Base-by-base conservation (phyloP, 768 basidiomycete species). In the Pilatotrama ljubarskyi region DNA sequence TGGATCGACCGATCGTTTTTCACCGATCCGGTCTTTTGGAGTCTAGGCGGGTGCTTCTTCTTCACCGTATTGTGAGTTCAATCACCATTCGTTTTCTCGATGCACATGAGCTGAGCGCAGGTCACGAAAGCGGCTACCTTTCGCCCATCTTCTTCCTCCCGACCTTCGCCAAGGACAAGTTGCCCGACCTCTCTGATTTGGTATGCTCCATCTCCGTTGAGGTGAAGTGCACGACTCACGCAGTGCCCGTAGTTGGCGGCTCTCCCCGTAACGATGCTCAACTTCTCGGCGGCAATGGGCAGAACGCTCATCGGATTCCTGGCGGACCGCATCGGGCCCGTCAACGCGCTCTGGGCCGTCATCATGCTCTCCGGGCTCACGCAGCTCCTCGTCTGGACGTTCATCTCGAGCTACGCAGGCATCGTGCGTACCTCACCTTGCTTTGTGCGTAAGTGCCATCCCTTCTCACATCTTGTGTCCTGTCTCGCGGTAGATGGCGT, bases 361-460 rank as follows among this genome's bases (percentile, higher is more conserved):
- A 69, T 77, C 62, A 59, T 71, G 48, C 57, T 75, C 35, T 73
- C 74, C 22, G 74, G 75, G 6, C 64, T 75, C 20, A 64, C 71
- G 11, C 74, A 78, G 62, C 68, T 78, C 17, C 57, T 77, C 46
- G 64, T 77, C 32, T 79, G 78, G 78, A 73, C 72, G 42, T 72
- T 77, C 43, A 69, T 73, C 58, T 64, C 68, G 36, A 66, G 63
- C 17, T 75, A 74, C 57, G 68, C 69, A 20, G 56, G 66, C 24
- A 70, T 76, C 38, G 66, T 66, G 43, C 47, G 66, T 47, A 22
- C 18, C 24, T n/a, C n/a, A n/a, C n/a, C n/a, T n/a, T 32, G 26
- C 42, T 9, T 18, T 42, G 14, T 18, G 18, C 22, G 50, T 25
- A 15, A 32, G 6, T 26, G 40, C 15, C 17, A 2, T 46, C n/a